These are phyloP conservation scores for Talaromyces borbonicus DNA, from an alignment of 495 filamentous ascomycete genomes.

Conservation along the genomic window DNA sequence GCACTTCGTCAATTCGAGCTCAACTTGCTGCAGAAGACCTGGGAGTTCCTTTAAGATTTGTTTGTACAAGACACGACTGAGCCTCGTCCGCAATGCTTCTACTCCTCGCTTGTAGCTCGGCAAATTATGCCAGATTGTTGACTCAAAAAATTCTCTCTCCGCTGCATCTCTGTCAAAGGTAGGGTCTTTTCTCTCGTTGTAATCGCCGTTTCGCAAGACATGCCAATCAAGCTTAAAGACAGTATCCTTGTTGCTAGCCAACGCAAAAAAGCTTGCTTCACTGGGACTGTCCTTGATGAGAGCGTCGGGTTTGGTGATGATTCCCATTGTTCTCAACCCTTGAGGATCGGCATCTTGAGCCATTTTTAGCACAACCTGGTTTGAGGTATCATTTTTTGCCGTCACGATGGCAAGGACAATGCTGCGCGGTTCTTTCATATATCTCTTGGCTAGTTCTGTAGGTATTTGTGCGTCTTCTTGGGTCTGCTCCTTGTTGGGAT, in stretches of 20 bases:
- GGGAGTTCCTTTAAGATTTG: conserved; percentile 34
- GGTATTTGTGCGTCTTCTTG: conserved; percentile 15
- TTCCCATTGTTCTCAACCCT: conserved; percentile 43
- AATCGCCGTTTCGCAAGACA: conserved; percentile 50
- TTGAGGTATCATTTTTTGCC: conserved; percentile 38
- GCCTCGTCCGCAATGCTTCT: conserved; percentile 25
- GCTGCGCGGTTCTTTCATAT: conserved; percentile 21
- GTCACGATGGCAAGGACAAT: conserved; percentile 51
- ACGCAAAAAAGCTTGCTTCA: conserved; percentile 41
- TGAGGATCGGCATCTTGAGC: conserved; percentile 33
- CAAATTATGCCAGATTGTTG: conserved; percentile 25
- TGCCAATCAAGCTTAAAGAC: conserved; percentile 60
- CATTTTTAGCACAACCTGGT: conserved; percentile 37
- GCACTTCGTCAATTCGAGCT: conserved; percentile 2
- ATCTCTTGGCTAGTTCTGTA: conserved; percentile 1
- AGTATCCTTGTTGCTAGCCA: conserved; percentile 52
- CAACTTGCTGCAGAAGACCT: conserved; percentile 20
- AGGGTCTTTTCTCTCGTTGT: conserved; percentile 23
- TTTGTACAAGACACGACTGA: conserved; percentile 30
- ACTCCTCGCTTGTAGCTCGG: conserved; percentile 22
- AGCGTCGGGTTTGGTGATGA: conserved; percentile 47
- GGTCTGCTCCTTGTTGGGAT: conserved; percentile 15
- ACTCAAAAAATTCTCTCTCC: conserved; percentile 25
- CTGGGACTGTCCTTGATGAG: conserved; percentile 17
- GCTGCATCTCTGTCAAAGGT: conserved; percentile 18